Evolutionary conservation across 164 flowering plant species (phyloP).

Genomic region (Protea cynaroides): DNA sequence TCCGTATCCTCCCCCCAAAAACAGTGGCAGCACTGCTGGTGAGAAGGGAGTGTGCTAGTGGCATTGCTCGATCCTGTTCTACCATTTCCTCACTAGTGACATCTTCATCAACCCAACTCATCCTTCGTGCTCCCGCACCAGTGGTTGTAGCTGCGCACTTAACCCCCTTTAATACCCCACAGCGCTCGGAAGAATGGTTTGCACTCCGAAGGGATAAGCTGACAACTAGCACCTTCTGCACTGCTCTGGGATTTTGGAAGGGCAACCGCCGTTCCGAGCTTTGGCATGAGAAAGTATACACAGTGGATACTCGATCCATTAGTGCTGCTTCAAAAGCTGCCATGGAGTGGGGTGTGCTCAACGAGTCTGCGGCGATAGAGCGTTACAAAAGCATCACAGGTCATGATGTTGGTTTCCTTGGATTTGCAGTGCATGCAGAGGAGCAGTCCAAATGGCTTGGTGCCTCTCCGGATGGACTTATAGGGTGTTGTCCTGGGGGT

Average conservation of each 20-base stretch:
- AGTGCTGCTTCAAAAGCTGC: constrained; percentile 40
- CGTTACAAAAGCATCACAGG: constrained; percentile 78
- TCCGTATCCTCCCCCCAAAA: constrained; percentile 16
- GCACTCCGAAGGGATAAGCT: constrained; percentile 83
- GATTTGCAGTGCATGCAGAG: constrained; percentile 69
- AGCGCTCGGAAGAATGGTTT: constrained; percentile 93
- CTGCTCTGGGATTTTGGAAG: constrained; percentile 97
- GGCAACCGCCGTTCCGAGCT: constrained; percentile 73
- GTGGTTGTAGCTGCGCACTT: constrained; percentile 24
- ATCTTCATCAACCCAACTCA: constrained; percentile 16
- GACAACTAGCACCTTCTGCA: constrained; percentile 92
- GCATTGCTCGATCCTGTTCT: constrained; percentile 22
- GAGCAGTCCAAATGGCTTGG: constrained; percentile 72
- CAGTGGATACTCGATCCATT: constrained; percentile 22
- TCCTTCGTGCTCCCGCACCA: constrained; percentile 27
- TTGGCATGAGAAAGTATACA: constrained; percentile 89
- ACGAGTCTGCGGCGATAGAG: constrained; percentile 73
- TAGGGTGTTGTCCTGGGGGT: constrained; percentile 54
- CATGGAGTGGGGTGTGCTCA: constrained; percentile 90
- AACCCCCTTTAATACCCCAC: constrained; percentile 46
- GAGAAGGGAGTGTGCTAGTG: constrained; percentile 13
- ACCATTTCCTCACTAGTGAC: constrained; percentile 19
- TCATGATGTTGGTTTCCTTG: constrained; percentile 65
- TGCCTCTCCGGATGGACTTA: constrained; percentile 95
- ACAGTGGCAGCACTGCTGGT: constrained; percentile 9